These are phyloP conservation scores for Tuber magnatum DNA, from an alignment of 495 filamentous ascomycete genomes.

Conservation along the genomic window DNA sequence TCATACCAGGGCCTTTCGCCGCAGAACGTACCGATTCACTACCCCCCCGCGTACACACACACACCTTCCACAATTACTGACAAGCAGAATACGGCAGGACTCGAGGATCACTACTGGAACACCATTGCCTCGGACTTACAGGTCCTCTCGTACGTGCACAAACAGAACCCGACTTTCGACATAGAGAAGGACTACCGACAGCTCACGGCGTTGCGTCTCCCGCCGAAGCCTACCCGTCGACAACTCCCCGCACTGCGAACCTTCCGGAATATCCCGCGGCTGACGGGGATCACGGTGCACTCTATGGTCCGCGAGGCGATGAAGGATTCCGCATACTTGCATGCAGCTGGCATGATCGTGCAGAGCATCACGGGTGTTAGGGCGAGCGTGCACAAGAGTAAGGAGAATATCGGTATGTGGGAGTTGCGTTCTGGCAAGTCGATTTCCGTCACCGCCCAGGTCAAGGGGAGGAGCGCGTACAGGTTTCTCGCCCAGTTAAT, in stretches of 20 bases:
- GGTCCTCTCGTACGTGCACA: slow-evolving; percentile 78
- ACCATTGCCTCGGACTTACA: slow-evolving; percentile 86
- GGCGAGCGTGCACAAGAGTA: slow-evolving; percentile 60
- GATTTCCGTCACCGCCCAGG: slow-evolving; percentile 59
- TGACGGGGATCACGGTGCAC: slow-evolving; percentile 74
- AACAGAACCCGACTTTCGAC: slow-evolving; percentile 61
- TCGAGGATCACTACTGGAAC: slow-evolving; percentile 80
- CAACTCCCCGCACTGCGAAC: slow-evolving; percentile 66
- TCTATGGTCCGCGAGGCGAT: slow-evolving; percentile 59
- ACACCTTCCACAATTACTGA: not conserved
- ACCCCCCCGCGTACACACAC: not conserved
- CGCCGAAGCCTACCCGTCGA: slow-evolving; percentile 68
- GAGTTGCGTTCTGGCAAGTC: slow-evolving; percentile 52
- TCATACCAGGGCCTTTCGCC: slow-evolving; percentile 88
- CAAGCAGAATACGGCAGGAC: slow-evolving; percentile 29
- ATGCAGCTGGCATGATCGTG: slow-evolving; percentile 72
- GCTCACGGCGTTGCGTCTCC: slow-evolving; percentile 72
- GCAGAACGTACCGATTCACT: slow-evolving; percentile 52
- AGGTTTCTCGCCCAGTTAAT: slow-evolving; percentile 80
- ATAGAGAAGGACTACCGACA: slow-evolving; percentile 55
- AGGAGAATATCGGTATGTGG: slow-evolving; percentile 59
- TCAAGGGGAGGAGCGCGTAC: slow-evolving; percentile 72
- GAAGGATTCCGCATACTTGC: slow-evolving; percentile 59
- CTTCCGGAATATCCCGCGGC: slow-evolving; percentile 76
- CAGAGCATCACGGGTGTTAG: slow-evolving; percentile 80